Percentiles rank a stretch among this genome's conserved stretches.
Conservation (phyloP, 1,284 basidiomycete species). For the Schizopora paradoxa region DNA sequence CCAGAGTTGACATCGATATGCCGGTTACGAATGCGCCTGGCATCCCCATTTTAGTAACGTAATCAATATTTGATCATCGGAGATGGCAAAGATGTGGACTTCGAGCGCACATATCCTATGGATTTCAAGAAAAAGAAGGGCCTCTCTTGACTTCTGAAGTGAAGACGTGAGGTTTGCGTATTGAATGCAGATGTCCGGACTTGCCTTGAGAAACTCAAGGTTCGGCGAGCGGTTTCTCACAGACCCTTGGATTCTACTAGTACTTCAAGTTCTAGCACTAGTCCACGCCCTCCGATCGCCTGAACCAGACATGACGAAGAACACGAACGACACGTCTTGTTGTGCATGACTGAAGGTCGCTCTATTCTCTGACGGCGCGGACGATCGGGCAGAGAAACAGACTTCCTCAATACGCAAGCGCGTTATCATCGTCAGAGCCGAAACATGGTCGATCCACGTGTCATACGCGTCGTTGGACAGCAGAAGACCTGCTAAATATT, state of each 20-base stretch:
- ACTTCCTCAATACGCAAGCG: constrained; percentile 34
- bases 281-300: constrained; percentile 59
- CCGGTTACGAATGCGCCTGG: too few species aligned
- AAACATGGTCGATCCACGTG: constrained; percentile 60
- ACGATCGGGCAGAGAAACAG: constrained; percentile 33
- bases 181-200: neutral
- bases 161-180: constrained; percentile 2
- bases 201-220: neutral
- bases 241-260: too few species aligned
- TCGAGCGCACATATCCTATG: too few species aligned
- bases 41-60: too few species aligned
- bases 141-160: too few species aligned
- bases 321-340: constrained; percentile 54
- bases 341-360: constrained; percentile 6
- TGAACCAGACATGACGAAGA: constrained; percentile 65
- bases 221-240: too few species aligned
- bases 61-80: too few species aligned
- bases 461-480: constrained; percentile 72
- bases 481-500: constrained; percentile 60
- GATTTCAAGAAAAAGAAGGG: too few species aligned
- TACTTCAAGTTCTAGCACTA: too few species aligned
- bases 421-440: constrained; percentile 33
- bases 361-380: constrained; percentile 32
- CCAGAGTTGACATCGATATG: too few species aligned
- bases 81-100: too few species aligned